Base-by-base conservation (phyloP, 2,329 filamentous ascomycete genomes). In the Pseudogymnoascus sp. region DNA sequence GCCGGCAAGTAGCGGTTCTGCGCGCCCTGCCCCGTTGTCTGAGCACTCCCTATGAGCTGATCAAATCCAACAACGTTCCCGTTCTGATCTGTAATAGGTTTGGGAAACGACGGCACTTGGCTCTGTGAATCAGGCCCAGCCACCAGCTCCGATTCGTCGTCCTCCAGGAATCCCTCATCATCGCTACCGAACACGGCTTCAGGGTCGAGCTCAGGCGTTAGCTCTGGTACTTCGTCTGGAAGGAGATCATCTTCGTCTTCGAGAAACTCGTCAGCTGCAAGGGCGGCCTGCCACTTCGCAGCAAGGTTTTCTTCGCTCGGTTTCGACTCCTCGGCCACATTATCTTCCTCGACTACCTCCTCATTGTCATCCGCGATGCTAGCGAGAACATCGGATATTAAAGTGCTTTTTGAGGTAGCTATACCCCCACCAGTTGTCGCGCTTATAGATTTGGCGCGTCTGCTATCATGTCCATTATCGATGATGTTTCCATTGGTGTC, bases 131-230 rank as follows among this genome's bases (percentile, higher is more conserved):
- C 68, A 59, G 69, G 70, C 5, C 41, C 41, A 62, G 17, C 65
- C 72, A 10, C 69, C 67, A 38, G 33, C 17, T 27, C 35, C n/a
- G 33, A 33, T 15, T 68, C 67, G 8, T 58, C 66, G 29, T 73
- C 92, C 5, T 96, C 87, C 8, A 97, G 77, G 64, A 97, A 89
- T 0, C 91, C 92, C 70, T 92, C 89, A 66, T 90, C 90, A 72
- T 96, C 92, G 67, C 92, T 92, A 51, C 89, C 85, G 66, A 92
- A 86, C 67, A 93, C 86, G 1, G 81, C 80, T 27, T 83, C 77
- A 0, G 85, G 81, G 66, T 90, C 86, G 15, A 89, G 70, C 61
- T 80, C 80, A 42, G 80, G 77, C 3, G 70, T 64, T 35, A 77
- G 77, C 27, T 72, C 71, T 1, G 74, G 61, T 12, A 69, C 71